Conservation (phyloP, 2,329 filamentous ascomycete genomes). For the Ramularia endophylla region DNA sequence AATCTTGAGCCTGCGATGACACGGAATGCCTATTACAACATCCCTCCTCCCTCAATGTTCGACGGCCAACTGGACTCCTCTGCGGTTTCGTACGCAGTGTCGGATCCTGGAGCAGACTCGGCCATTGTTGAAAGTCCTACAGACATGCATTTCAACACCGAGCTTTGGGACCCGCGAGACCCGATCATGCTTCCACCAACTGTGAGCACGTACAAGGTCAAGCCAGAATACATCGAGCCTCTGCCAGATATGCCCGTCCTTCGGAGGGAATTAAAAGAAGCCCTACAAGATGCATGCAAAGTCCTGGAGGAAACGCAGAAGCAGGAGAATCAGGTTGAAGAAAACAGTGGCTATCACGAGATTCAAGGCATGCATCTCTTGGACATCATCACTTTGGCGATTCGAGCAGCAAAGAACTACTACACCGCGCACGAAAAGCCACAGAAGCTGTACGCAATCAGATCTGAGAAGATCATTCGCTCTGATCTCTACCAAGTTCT, state of each 20-base stretch:
- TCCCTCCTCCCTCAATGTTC: constrained; percentile 21
- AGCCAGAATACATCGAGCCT: constrained; percentile 72
- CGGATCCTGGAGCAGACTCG: constrained; percentile 30
- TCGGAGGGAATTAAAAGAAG: constrained; percentile 60
- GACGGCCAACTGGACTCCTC: constrained; percentile 24
- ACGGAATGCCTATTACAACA: constrained; percentile 11
- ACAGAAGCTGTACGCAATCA: constrained; percentile 77
- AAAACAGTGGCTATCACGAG: constrained; percentile 68
- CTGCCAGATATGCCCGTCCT: constrained; percentile 78
- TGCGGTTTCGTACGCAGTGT: constrained; percentile 24
- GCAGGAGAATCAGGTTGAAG: constrained; percentile 22
- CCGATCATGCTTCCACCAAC: constrained; percentile 89
- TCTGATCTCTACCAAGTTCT: constrained; percentile 79
- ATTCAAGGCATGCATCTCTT: constrained; percentile 87
- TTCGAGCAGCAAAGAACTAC: constrained; percentile 90
- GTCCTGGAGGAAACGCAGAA: constrained; percentile 55
- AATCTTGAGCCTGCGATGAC: constrained; percentile 24
- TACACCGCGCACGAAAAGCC: constrained; percentile 90
- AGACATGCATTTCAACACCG: constrained; percentile 43
- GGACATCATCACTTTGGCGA: constrained; percentile 90
- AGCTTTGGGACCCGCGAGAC: constrained; percentile 51
- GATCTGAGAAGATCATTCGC: constrained; percentile 78
- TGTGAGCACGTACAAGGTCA: constrained; percentile 88
- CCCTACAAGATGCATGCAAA: constrained; percentile 63
- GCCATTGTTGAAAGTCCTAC: constrained; percentile 48